Evolutionary conservation across 306 rosid genomes (phyloP).

Genomic region (Corylus heterophylla): DNA sequence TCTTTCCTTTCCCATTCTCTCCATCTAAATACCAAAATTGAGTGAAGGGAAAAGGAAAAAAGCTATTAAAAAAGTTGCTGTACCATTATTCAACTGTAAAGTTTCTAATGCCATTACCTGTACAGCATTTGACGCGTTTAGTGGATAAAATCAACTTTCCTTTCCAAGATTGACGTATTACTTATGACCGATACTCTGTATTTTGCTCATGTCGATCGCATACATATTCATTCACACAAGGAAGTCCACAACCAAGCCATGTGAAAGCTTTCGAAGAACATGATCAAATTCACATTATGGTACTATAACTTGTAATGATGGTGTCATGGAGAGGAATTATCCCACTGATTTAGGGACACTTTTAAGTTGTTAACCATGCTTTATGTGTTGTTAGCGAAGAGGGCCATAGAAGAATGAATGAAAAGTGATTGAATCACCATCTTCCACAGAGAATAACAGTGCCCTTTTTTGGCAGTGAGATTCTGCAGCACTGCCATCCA

Average conservation of each 20-base stretch:
- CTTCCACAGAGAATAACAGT: conserved; percentile 11
- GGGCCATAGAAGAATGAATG: neutral
- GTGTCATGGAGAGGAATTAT: too few relatives aligned
- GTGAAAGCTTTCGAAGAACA: conserved; percentile 29
- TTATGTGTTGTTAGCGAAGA: neutral
- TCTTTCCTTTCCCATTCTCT: too few relatives aligned
- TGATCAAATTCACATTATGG: neutral
- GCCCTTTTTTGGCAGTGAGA: conserved; percentile 24
- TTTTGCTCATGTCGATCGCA: neutral
- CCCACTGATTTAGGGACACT: too few relatives aligned
- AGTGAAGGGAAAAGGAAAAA: neutral
- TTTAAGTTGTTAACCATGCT: too few relatives aligned
- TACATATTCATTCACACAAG: neutral
- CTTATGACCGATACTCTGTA: neutral
- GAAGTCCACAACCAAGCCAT: conserved; percentile 16
- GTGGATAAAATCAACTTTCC: neutral
- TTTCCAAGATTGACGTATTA: neutral
- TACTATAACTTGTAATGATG: too few relatives aligned
- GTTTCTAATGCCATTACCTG: conserved; percentile 29
- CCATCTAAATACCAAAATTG: too few relatives aligned
- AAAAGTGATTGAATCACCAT: conserved; percentile 31
- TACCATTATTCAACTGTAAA: conserved; percentile 13
- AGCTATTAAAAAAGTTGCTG: neutral
- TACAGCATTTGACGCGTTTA: conserved; percentile 18
- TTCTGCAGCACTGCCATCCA: conserved; percentile 29